Evolutionary conservation across 768 basidiomycete genomes (phyloP).

Genomic region (Tricholoma furcatifolium): DNA sequence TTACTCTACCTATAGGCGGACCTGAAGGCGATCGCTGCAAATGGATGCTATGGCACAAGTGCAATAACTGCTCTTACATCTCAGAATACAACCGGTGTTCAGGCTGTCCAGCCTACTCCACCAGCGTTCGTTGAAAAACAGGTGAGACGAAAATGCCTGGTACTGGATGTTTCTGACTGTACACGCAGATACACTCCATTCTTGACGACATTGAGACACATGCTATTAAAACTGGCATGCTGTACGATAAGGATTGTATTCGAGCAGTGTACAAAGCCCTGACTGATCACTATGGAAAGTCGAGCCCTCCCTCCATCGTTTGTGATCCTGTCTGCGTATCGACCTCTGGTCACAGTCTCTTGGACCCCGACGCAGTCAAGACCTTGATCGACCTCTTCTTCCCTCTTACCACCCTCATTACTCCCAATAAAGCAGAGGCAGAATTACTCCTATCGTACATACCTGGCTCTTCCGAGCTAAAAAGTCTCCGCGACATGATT

Average conservation of each 20-base stretch:
- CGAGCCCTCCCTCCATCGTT: slow-evolving; percentile 52
- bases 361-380: slow-evolving; percentile 64
- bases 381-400: slow-evolving; percentile 62
- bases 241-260: slow-evolving; percentile 59
- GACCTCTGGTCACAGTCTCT: slow-evolving; percentile 81
- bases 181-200: slow-evolving; percentile 64
- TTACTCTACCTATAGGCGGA: slow-evolving; percentile 57
- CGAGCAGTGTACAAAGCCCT: slow-evolving; percentile 52
- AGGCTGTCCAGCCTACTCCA: slow-evolving; percentile 66
- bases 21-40: slow-evolving; percentile 79
- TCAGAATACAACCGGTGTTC: slow-evolving; percentile 86
- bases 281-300: slow-evolving; percentile 32
- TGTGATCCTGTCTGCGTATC: slow-evolving; percentile 92
- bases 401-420: slow-evolving; percentile 70
- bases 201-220: slow-evolving; percentile 68
- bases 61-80: slow-evolving; percentile 86
- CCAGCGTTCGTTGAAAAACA: slow-evolving; percentile 75
- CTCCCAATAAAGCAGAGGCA: slow-evolving; percentile 85
- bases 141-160: slow-evolving; percentile 35
- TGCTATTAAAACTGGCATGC: slow-evolving; percentile 91
- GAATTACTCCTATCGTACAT: slow-evolving; percentile 57
- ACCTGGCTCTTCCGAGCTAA: slow-evolving; percentile 30
- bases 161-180: background rate
- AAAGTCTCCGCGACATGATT: slow-evolving; percentile 59
- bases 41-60: slow-evolving; percentile 76